Evolutionary conservation across 2,329 filamentous ascomycete species (phyloP).

Genomic region (Aspergillus pseudotamarii): DNA sequence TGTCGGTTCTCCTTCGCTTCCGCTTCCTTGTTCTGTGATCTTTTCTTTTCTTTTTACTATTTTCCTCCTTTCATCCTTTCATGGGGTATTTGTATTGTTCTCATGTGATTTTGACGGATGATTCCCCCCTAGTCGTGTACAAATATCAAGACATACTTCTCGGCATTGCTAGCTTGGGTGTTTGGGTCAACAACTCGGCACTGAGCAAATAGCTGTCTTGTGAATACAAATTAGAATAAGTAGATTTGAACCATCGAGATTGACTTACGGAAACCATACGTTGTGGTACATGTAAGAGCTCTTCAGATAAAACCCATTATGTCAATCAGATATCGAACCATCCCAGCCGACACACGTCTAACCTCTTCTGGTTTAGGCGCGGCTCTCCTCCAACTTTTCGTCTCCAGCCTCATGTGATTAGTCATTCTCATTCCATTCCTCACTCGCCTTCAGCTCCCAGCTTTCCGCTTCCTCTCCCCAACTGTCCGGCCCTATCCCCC

Average conservation of each 20-base stretch:
- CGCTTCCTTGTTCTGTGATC: slow-evolving; percentile 5
- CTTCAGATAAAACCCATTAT: too few relatives aligned
- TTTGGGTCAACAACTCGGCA: neutral
- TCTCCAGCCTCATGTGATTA: slow-evolving; percentile 4
- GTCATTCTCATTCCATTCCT: slow-evolving; percentile 2
- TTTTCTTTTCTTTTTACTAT: slow-evolving; percentile 10
- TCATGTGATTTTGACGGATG: slow-evolving; percentile 20
- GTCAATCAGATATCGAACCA: too few relatives aligned
- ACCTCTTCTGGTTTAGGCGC: neutral
- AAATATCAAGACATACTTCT: slow-evolving; percentile 23
- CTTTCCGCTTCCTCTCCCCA: slow-evolving; percentile 9
- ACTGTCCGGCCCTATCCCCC: slow-evolving; percentile 11
- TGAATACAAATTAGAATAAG: slow-evolving; percentile 1
- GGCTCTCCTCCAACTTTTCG: slow-evolving; percentile 7
- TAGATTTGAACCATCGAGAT: neutral
- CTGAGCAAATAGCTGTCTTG: neutral
- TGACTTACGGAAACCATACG: neutral
- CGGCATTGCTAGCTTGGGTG: neutral
- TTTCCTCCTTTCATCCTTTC: slow-evolving; percentile 4
- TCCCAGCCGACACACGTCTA: neutral
- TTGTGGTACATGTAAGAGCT: neutral
- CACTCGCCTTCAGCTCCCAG: neutral
- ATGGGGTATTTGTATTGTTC: slow-evolving; percentile 9
- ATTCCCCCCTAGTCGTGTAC: slow-evolving; percentile 26
- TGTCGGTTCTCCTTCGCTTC: neutral